Conservation (phyloP, 2,329 filamentous ascomycete genomes). For the Penicillium sp. region DNA sequence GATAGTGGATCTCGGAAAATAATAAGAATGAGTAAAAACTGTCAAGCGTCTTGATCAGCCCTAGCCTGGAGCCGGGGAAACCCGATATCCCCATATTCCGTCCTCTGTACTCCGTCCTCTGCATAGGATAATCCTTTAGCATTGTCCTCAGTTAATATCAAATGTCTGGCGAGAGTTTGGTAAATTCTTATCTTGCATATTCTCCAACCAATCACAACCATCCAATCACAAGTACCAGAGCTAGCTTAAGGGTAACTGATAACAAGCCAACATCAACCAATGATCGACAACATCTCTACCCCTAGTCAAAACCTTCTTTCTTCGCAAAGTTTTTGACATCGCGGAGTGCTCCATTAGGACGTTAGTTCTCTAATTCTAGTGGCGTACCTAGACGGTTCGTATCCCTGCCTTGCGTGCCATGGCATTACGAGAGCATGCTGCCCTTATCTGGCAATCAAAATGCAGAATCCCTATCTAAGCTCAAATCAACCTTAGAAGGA, state of each 20-base stretch:
- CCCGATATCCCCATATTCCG: not conserved
- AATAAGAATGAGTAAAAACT: conserved; percentile 2
- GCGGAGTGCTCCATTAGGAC: not conserved
- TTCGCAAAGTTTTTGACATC: not conserved
- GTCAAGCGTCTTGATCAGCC: not conserved
- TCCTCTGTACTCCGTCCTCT: too few relatives aligned
- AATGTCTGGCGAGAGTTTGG: not conserved
- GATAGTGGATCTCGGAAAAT: conserved; percentile 3
- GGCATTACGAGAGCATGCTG: conserved; percentile 18
- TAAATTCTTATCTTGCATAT: conserved; percentile 3
- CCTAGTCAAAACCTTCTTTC: not conserved
- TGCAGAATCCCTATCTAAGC: conserved; percentile 21
- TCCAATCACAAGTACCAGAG: not conserved
- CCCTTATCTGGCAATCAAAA: conserved; percentile 17
- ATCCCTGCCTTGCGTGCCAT: not conserved
- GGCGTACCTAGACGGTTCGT: not conserved
- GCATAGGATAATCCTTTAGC: not conserved
- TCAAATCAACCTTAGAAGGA: conserved; percentile 4
- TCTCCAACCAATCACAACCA: conserved; percentile 7
- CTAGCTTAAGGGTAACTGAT: not conserved
- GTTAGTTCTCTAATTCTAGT: not conserved
- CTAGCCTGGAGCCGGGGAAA: not conserved
- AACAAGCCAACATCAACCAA: conserved; percentile 3
- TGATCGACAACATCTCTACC: not conserved
- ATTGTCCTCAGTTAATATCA: not conserved